Conservation (phyloP, 139 green algal species). For the Mychonastes homosphaera region DNA sequence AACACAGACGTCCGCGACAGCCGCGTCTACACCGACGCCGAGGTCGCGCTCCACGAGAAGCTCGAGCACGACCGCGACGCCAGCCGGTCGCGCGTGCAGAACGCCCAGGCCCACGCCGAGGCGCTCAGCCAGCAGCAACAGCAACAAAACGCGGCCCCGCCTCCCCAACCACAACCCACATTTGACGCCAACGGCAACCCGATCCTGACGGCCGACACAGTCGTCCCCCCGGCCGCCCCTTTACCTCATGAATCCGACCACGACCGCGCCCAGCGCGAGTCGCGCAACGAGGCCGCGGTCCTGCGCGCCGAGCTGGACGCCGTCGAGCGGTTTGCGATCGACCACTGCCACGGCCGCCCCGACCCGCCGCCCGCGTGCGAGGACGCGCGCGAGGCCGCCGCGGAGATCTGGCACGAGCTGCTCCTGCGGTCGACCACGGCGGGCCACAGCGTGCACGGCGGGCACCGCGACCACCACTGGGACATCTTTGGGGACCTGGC, state of each 20-base stretch:
- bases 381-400: conserved; percentile 7
- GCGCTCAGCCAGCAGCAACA: too few species aligned
- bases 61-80: too few species aligned
- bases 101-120: too few species aligned
- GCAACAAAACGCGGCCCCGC: too few species aligned
- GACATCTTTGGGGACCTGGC: conserved; percentile 40
- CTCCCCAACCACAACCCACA: too few species aligned
- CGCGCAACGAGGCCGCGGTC: not conserved
- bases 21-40: too few species aligned
- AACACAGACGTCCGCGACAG: too few species aligned
- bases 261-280: not conserved
- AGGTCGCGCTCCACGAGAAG: too few species aligned
- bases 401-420: conserved; percentile 14
- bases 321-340: conserved; percentile 41
- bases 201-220: too few species aligned
- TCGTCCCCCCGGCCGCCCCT: too few species aligned
- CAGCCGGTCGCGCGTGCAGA: too few species aligned
- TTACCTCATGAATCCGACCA: not conserved
- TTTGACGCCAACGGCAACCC: too few species aligned
- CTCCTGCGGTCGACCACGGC: conserved; percentile 2
- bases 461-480: conserved; percentile 25
- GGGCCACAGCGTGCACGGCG: not conserved
- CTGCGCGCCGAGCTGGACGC: conserved; percentile 46
- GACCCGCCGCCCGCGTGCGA: conserved; percentile 19
- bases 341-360: conserved; percentile 24